A percentile compares a stretch with the other conserved stretches of the same genome.
These are phyloP conservation scores for Thelonectria rubi DNA, from an alignment of 2,329 filamentous ascomycete genomes.

Conservation along the genomic window DNA sequence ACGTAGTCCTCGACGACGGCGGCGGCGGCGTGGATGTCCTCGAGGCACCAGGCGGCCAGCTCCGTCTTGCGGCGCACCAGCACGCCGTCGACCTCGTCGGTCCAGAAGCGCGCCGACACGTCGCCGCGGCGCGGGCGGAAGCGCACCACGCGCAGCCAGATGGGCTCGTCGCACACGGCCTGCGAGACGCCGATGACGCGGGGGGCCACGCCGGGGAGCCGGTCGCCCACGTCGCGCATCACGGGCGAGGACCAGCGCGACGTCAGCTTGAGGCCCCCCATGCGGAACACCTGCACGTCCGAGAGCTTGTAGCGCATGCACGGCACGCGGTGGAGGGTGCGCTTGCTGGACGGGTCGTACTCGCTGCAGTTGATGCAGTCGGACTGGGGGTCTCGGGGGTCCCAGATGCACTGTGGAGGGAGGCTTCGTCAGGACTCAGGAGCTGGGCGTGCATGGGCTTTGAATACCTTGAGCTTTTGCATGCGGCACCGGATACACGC, in stretches of 20 bases:
- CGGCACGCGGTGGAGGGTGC: constrained; percentile 56
- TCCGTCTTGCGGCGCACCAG: constrained; percentile 42
- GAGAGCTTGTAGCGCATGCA: constrained; percentile 57
- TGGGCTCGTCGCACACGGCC: constrained; percentile 48
- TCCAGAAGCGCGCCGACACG: constrained; percentile 51
- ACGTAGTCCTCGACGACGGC: constrained; percentile 50
- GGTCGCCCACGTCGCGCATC: constrained; percentile 53
- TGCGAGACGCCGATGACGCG: constrained; percentile 52
- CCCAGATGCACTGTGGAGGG: constrained; percentile 48
- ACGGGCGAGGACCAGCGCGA: constrained; percentile 52
- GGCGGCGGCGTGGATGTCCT: constrained; percentile 48
- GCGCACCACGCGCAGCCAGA: constrained; percentile 52
- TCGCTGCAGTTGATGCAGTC: constrained; percentile 53
- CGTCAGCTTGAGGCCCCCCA: constrained; percentile 55
- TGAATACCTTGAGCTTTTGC: constrained; percentile 35
- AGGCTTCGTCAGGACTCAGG: constrained; percentile 8
- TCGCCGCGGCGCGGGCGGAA: constrained; percentile 53
- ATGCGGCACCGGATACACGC: constrained; percentile 37
- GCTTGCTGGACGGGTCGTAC: constrained; percentile 53
- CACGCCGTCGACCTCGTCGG: constrained; percentile 40
- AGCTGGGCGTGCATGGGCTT: too few species aligned
- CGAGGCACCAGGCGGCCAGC: constrained; percentile 53
- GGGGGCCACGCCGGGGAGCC: constrained; percentile 35
- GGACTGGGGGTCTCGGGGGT: constrained; percentile 44
- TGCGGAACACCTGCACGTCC: constrained; percentile 53